These are phyloP conservation scores for Agaricales sp. DNA, from an alignment of 1,284 basidiomycete genomes.

Conservation along the genomic window DNA sequence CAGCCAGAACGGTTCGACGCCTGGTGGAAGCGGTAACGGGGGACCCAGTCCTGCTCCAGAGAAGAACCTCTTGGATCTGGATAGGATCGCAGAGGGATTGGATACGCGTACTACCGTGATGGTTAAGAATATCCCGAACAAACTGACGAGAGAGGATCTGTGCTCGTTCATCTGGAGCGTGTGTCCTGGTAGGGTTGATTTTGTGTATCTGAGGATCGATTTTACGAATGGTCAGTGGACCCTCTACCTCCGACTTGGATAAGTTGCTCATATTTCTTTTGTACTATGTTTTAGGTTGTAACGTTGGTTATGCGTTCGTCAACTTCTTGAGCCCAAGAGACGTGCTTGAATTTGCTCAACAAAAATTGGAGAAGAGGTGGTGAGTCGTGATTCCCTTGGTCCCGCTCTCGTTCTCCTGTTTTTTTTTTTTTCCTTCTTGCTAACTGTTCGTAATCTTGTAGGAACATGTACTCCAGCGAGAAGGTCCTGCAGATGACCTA, in stretches of 20 bases:
- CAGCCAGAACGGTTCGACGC: too few species aligned
- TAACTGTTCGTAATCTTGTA: conserved; percentile 17
- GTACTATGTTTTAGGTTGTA: conserved; percentile 45
- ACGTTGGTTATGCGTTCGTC: conserved; percentile 82
- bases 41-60: conserved; percentile 17
- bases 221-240: conserved; percentile 56
- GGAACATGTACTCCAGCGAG: conserved; percentile 84
- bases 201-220: conserved; percentile 80
- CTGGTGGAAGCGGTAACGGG: too few species aligned
- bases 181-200: conserved; percentile 64
- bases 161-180: conserved; percentile 59
- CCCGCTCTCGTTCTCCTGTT: conserved; percentile 1
- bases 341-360: conserved; percentile 63
- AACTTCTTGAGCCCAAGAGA: conserved; percentile 77
- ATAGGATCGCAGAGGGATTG: conserved; percentile 59
- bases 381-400: conserved; percentile 18
- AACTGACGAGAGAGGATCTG: conserved; percentile 73
- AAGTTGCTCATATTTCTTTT: not conserved
- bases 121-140: conserved; percentile 86
- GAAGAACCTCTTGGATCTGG: conserved; percentile 61
- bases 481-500: conserved; percentile 83
- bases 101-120: conserved; percentile 81
- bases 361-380: conserved; percentile 72
- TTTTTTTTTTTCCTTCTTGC: conserved; percentile 6
- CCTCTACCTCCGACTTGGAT: conserved; percentile 4